Base-by-base conservation (phyloP, 768 basidiomycete species). In the Pulveroboletus sp. region DNA sequence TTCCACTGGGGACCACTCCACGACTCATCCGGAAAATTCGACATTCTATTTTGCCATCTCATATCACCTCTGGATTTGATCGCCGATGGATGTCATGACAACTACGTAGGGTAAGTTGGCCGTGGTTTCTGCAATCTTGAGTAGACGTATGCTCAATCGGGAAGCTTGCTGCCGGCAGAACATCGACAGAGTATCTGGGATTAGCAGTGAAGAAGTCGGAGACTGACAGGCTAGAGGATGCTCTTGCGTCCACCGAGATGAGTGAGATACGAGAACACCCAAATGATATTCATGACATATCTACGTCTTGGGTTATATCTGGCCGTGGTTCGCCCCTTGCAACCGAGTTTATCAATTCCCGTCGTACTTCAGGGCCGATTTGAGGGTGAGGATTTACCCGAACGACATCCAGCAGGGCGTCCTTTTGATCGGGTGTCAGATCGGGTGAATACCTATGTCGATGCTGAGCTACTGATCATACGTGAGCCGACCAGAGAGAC, bases 391-490 rank as follows among this genome's bases (percentile, higher is more conserved):
- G 82, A 32, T 90, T 85, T 6, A 80, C 85, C 22, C 93, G 82
- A 41, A 94, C 77, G 36, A 97, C 93, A 58, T 98, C 95, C 46
- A 97, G 71, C n/a, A 99, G 72, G 1, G 95, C 93, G 64, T 97
- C 93, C 67, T 98, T 98, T 62, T 99, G 96, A 64, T 99, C 95
- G 2, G 90, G 89, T 0, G 95, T 95, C 59, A 99, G 67, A 70
- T 98, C 94, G 16, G 87, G 82, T 6, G 92, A 87, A 69, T 97
- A 99, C 62, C 94, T 96, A 60, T 26, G 26, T 39, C 27, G 10
- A 22, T 3, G 2, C 56, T 53, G 41, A 52, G 48, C 45, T 35
- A 32, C 29, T 16, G 2, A 26, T 37, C 26, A n/a, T n/a, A 38
- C 6, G 16, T 11, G 37, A 39, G 35, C 17, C 20, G 11, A 17